Base-by-base conservation (phyloP, 108 stramenopile genomes). In the Parmales sp. region DNA sequence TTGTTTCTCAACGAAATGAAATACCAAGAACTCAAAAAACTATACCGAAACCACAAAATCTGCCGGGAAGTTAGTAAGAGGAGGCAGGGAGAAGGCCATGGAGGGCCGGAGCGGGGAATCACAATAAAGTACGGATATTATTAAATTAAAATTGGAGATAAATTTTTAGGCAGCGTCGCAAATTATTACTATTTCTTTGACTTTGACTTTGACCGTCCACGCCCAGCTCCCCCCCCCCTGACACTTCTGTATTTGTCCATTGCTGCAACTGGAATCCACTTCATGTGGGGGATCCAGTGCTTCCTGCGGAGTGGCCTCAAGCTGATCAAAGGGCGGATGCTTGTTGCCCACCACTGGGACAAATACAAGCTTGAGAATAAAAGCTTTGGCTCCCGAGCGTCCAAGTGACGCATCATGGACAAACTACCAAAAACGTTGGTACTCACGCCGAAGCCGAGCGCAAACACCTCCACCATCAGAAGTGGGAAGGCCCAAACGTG, bases 1-100 rank as follows among this genome's bases (percentile, higher is more conserved):
- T 72, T 95, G n/a, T 90, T 81, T 70, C 76, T 95, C 67, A 86
- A 91, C 31, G 80, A 88, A 18, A 83, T 82, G 38, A 76, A 90
- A 20, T 86, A 80, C 74, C 78, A 82, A 48, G 86, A 86, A 16
- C 76, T 95, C 13, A 88, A 90, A 70, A 68, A 67, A 26, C 63
- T 95, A 28, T 95, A 89, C 87, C 72, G 87, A 63, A 76, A 81
- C 45, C 87, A 90, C 66, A 88, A 88, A 1, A n/a, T n/a, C n/a
- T n/a, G n/a, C n/a, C n/a, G n/a, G n/a, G n/a, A n/a, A n/a, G n/a
- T n/a, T n/a, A n/a, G n/a, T n/a, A n/a, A n/a, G n/a, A n/a, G n/a
- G n/a, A n/a, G n/a, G n/a, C n/a, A 4, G 46, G 46, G 23, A 13
- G 16, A 48, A 48, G 4, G 46, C 3, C 11, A 48, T 18, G 4